Percentiles rank a stretch among this genome's conserved stretches.
Conservation (phyloP, 495 filamentous ascomycete genomes). For the Glonium stellatum region DNA sequence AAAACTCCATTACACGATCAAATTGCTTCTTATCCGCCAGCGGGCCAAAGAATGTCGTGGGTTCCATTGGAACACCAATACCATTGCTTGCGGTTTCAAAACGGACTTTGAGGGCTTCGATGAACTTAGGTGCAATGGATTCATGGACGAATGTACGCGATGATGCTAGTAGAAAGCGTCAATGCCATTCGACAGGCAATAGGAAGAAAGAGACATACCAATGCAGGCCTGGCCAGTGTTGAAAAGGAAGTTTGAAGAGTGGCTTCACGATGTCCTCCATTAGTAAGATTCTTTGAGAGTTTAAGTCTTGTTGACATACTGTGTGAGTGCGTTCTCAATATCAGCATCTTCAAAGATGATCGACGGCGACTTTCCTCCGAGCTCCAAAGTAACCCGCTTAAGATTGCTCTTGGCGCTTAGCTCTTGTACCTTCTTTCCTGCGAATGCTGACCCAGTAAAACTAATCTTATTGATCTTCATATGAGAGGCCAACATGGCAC, state of each 20-base stretch:
- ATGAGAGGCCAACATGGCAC: slow-evolving; percentile 32
- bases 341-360: slow-evolving; percentile 37
- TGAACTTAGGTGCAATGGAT: slow-evolving; percentile 31
- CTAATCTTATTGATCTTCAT: slow-evolving; percentile 37
- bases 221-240: slow-evolving; percentile 26
- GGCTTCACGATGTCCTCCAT: slow-evolving; percentile 4
- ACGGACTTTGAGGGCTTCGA: slow-evolving; percentile 31
- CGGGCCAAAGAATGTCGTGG: slow-evolving; percentile 32
- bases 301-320: slow-evolving; percentile 7
- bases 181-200: not conserved
- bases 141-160: slow-evolving; percentile 33
- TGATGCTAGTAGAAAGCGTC: slow-evolving; percentile 13
- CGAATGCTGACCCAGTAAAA: slow-evolving; percentile 33
- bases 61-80: slow-evolving; percentile 26
- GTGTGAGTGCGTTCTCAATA: slow-evolving; percentile 31
- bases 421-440: slow-evolving; percentile 32
- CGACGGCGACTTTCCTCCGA: slow-evolving; percentile 36
- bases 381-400: slow-evolving; percentile 35
- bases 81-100: slow-evolving; percentile 27
- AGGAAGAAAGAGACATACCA: not conserved
- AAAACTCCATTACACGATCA: slow-evolving; percentile 33
- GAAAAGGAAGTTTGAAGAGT: slow-evolving; percentile 27
- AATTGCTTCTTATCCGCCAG: slow-evolving; percentile 36
- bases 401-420: slow-evolving; percentile 34
- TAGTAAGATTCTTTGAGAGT: not conserved